phyloP scores from a whole-genome alignment of 331 rosid species.

The Quercus lobata region DNA sequence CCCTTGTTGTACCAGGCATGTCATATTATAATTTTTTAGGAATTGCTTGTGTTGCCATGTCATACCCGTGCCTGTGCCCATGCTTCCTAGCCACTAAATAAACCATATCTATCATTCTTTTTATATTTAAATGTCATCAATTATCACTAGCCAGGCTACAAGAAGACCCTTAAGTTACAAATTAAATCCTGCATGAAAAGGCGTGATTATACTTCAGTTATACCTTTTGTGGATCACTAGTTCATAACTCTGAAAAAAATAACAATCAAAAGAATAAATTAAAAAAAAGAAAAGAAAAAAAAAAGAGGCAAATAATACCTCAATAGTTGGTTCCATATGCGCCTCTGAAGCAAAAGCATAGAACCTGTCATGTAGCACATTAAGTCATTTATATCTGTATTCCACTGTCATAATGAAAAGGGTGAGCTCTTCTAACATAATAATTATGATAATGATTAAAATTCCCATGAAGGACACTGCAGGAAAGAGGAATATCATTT shows the following conservation, averaged over 20 bases:
- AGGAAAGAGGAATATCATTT: slow-evolving; percentile 3
- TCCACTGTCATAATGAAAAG: neutral
- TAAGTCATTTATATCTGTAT: neutral
- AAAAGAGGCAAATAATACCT: slow-evolving; percentile 38
- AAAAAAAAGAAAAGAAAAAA: neutral
- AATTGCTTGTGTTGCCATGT: too few species aligned
- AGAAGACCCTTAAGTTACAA: neutral
- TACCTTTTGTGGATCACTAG: slow-evolving; percentile 14
- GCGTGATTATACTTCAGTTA: neutral
- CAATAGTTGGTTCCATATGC: slow-evolving; percentile 85
- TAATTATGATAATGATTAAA: neutral
- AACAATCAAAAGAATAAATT: neutral
- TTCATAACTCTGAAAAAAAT: neutral
- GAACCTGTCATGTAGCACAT: slow-evolving; percentile 51
- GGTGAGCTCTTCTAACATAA: neutral
- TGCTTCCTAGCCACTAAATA: neutral
- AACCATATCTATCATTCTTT: neutral
- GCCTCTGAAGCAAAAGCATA: slow-evolving; percentile 96
- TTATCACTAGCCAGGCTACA: neutral
- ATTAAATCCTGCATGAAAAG: neutral
- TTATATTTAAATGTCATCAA: neutral
- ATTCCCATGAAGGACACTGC: neutral
- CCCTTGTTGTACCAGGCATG: too few species aligned
- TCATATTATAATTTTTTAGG: too few species aligned
- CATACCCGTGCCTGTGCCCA: too few species aligned